A percentile compares a stretch with the other conserved stretches of the same genome.
Evolutionary conservation across 2,329 filamentous ascomycete genomes (phyloP).

Genomic region (Epichloe amarillans): DNA sequence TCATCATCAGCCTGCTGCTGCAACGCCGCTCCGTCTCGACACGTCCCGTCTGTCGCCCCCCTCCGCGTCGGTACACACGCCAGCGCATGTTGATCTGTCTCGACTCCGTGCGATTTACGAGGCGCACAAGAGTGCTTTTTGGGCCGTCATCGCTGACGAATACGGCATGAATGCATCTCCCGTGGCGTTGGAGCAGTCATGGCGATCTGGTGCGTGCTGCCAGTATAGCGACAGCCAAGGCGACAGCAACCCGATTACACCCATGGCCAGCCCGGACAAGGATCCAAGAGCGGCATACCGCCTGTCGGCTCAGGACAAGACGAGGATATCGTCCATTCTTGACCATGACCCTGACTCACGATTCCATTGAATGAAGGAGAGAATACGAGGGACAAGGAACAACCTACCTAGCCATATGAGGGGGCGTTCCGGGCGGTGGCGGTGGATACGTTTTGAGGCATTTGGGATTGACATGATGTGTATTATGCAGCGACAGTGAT

Average conservation of each 20-base stretch:
- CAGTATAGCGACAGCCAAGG: conserved; percentile 19
- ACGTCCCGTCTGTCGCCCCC: conserved; percentile 35
- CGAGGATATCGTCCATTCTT: conserved; percentile 48
- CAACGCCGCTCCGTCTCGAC: conserved; percentile 44
- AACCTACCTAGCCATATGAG: neutral
- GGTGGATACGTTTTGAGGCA: neutral
- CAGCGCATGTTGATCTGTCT: conserved; percentile 43
- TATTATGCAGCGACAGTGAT: too few species aligned
- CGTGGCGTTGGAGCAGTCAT: conserved; percentile 55
- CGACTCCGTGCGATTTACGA: conserved; percentile 60
- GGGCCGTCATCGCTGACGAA: conserved; percentile 56
- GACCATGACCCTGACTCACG: conserved; percentile 17
- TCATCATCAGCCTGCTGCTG: conserved; percentile 25
- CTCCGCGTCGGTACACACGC: conserved; percentile 17
- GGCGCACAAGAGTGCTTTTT: conserved; percentile 57
- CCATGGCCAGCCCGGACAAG: conserved; percentile 36
- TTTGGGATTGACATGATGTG: too few species aligned
- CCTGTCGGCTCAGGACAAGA: conserved; percentile 34
- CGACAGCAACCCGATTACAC: conserved; percentile 36
- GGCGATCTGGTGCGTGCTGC: conserved; percentile 37
- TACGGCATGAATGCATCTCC: conserved; percentile 54
- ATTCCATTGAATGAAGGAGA: neutral
- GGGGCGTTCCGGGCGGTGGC: neutral
- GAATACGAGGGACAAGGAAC: neutral
- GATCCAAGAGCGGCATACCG: conserved; percentile 28